Percentiles rank a stretch among this genome's conserved stretches.
Conservation (phyloP, 768 basidiomycete species). For the Amanita polypyramis region DNA sequence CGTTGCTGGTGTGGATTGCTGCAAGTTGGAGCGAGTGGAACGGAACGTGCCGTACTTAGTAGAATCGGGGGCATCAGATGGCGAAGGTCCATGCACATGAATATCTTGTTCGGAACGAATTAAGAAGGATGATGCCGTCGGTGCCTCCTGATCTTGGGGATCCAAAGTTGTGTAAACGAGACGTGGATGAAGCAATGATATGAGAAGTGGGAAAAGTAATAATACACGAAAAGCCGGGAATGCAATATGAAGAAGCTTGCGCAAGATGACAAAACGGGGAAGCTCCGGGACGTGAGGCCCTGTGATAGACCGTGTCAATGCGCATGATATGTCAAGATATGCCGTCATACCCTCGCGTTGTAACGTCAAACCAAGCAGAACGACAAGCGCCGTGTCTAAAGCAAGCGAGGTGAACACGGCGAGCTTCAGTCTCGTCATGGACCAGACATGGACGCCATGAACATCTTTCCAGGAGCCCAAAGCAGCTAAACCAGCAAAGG, state of each 20-base stretch:
- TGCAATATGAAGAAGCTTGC: constrained; percentile 25
- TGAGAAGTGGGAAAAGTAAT: constrained; percentile 48
- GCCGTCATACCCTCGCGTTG: constrained; percentile 24
- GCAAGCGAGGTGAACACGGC: constrained; percentile 42
- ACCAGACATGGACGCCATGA: constrained; percentile 61
- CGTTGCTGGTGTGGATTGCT: constrained; percentile 44
- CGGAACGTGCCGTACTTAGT: constrained; percentile 75
- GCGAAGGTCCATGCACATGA: constrained; percentile 30
- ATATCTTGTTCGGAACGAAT: constrained; percentile 38
- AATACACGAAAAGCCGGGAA: constrained; percentile 61
- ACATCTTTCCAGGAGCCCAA: constrained; percentile 76
- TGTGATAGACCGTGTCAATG: constrained; percentile 8
- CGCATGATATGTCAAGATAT: constrained; percentile 10
- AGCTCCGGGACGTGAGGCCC: constrained; percentile 21
- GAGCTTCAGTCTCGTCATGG: constrained; percentile 42
- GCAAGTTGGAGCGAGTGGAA: constrained; percentile 34
- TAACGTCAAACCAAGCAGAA: constrained; percentile 37
- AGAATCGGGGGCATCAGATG: constrained; percentile 30
- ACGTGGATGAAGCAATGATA: constrained; percentile 52
- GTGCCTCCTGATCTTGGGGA: constrained; percentile 28
- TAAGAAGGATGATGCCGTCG: constrained; percentile 43
- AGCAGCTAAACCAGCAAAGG: constrained; percentile 62
- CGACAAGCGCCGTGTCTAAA: constrained; percentile 51
- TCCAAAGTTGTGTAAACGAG: constrained; percentile 48
- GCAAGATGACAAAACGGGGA: constrained; percentile 17